Conservation (phyloP, 768 basidiomycete genomes). For the Gymnopilus dilepis region DNA sequence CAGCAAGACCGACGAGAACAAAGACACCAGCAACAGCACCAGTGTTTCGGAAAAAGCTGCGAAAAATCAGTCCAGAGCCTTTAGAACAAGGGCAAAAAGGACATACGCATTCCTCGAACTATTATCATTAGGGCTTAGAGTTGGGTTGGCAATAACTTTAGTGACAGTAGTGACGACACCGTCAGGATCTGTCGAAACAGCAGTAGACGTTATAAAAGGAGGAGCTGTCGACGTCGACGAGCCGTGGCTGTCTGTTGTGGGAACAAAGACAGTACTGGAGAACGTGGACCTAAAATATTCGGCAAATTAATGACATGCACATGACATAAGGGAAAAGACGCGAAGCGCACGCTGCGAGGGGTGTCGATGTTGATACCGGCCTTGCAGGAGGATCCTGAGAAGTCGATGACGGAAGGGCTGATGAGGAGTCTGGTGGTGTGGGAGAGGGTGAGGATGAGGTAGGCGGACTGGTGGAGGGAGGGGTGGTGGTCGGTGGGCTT, state of each 20-base stretch:
- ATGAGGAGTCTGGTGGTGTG: conserved; percentile 2
- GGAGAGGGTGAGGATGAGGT: conserved; percentile 13
- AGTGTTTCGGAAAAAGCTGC: conserved; percentile 84
- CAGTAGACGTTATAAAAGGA: conserved; percentile 57
- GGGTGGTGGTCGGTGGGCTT: conserved; percentile 19
- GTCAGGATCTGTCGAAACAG: conserved; percentile 58
- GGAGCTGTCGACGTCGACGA: conserved; percentile 55
- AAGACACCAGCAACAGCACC: conserved; percentile 94
- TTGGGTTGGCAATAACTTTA: conserved; percentile 70
- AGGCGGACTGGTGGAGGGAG: conserved; percentile 16
- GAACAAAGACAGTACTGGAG: conserved; percentile 55
- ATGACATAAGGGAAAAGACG: conserved; percentile 14
- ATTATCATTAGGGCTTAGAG: conserved; percentile 57
- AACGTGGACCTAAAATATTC: conserved; percentile 53
- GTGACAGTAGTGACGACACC: conserved; percentile 66
- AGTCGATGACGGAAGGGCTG: conserved; percentile 14
- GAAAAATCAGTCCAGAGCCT: background rate
- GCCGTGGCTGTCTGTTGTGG: conserved; percentile 65
- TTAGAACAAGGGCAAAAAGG: background rate
- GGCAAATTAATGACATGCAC: conserved; percentile 28
- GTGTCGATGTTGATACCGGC: background rate
- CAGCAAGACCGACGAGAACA: conserved; percentile 85
- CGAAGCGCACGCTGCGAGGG: conserved; percentile 11
- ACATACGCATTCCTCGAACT: conserved; percentile 57
- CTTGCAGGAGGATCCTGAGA: conserved; percentile 11